Evolutionary conservation across 441 rosid genomes (phyloP).

Genomic region (Capsella rubella): DNA sequence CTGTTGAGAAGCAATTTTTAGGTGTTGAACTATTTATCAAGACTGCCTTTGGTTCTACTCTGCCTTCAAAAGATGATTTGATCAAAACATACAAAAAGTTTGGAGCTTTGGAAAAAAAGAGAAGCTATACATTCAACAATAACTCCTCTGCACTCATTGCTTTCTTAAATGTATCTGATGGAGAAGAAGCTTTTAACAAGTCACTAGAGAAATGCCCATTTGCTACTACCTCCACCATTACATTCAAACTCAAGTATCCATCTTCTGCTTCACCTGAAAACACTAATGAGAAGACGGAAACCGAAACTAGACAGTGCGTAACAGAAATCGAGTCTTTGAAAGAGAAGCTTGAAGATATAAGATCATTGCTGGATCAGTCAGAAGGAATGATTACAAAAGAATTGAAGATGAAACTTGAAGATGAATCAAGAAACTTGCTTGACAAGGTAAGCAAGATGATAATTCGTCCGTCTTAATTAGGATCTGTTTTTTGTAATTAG

Average conservation of each 20-base stretch:
- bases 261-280: neutral
- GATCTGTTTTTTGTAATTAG: neutral
- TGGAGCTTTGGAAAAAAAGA: constrained; percentile 14
- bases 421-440: constrained; percentile 33
- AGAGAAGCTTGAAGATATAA: constrained; percentile 23
- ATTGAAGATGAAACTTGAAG: constrained; percentile 31
- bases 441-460: constrained; percentile 31
- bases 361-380: constrained; percentile 16
- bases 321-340: constrained; percentile 22
- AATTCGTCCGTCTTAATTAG: constrained; percentile 5
- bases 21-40: constrained; percentile 29
- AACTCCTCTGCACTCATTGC: neutral
- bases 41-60: neutral
- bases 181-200: constrained; percentile 19
- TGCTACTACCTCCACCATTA: constrained; percentile 20
- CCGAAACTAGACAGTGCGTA: neutral
- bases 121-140: constrained; percentile 7
- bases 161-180: constrained; percentile 23
- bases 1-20: neutral
- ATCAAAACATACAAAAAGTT: neutral
- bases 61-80: constrained; percentile 32
- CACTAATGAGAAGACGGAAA: neutral
- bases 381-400: constrained; percentile 13
- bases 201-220: neutral
- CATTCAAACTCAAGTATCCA: constrained; percentile 34